Percentiles rank a stretch among this genome's conserved stretches.
These are phyloP conservation scores for Boletus subcaerulescens DNA, from an alignment of 768 basidiomycete species.

Conservation along the genomic window DNA sequence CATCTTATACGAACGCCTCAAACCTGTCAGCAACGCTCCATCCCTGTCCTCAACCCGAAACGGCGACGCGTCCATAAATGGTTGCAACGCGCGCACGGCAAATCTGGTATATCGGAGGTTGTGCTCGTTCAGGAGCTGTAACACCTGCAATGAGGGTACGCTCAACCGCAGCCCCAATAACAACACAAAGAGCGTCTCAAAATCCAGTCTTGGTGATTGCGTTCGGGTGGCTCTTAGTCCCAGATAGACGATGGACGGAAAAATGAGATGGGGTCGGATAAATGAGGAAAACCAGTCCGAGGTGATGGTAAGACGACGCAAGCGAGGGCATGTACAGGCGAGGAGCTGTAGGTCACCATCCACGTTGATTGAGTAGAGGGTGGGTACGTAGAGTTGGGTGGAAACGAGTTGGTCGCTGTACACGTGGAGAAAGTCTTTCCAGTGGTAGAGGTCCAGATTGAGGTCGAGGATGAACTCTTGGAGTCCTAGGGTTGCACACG, in stretches of 20 bases:
- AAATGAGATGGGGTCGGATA: neutral
- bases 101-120: conserved; percentile 16
- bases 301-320: conserved; percentile 20
- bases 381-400: conserved; percentile 6
- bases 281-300: conserved; percentile 1
- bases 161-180: conserved; percentile 9
- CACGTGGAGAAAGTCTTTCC: conserved; percentile 11
- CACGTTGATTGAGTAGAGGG: neutral
- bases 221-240: conserved; percentile 6
- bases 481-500: neutral
- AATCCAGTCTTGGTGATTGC: conserved; percentile 4
- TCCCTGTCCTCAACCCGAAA: conserved; percentile 26
- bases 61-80: neutral
- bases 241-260: conserved; percentile 17
- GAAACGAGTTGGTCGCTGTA: conserved; percentile 18
- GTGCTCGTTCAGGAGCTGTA: conserved; percentile 17
- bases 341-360: conserved; percentile 5
- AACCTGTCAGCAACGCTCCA: conserved; percentile 22
- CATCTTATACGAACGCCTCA: neutral
- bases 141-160: conserved; percentile 16
- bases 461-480: conserved; percentile 18
- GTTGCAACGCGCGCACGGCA: conserved; percentile 6
- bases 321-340: conserved; percentile 9
- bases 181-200: conserved; percentile 8
- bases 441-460: neutral